Evolutionary conservation across 2,329 filamentous ascomycete species (phyloP).

Genomic region (Uncinocarpus reesii): DNA sequence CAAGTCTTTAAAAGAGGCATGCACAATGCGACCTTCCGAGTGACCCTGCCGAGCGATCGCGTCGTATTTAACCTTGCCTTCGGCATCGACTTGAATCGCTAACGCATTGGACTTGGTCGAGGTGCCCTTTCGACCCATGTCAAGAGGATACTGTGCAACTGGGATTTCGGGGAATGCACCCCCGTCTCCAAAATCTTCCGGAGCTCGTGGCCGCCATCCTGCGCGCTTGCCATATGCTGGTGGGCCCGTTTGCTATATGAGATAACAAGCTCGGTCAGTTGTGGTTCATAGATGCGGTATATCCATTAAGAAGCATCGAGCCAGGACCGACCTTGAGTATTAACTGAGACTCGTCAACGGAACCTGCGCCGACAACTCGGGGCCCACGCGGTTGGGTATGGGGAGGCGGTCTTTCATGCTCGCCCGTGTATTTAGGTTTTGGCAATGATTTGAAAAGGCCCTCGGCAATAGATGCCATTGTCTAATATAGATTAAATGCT

Average conservation of each 20-base stretch:
- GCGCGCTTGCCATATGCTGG: slow-evolving; percentile 77
- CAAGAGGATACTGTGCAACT: slow-evolving; percentile 87
- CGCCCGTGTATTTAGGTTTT: slow-evolving; percentile 81
- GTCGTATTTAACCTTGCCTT: slow-evolving; percentile 93
- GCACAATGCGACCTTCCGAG: slow-evolving; percentile 69
- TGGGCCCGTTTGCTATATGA: slow-evolving; percentile 58
- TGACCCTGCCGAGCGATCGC: slow-evolving; percentile 88
- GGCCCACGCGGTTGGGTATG: slow-evolving; percentile 68
- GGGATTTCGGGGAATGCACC: slow-evolving; percentile 91
- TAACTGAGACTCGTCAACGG: slow-evolving; percentile 76
- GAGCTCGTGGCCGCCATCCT: slow-evolving; percentile 79
- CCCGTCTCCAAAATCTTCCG: slow-evolving; percentile 91
- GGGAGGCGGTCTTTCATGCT: slow-evolving; percentile 68
- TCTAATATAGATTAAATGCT: no score
- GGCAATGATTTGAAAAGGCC: slow-evolving; percentile 72
- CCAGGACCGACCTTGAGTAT: slow-evolving; percentile 54
- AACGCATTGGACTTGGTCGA: slow-evolving; percentile 70
- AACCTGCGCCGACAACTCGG: slow-evolving; percentile 66
- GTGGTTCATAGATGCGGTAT: not conserved
- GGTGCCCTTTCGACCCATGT: slow-evolving; percentile 75
- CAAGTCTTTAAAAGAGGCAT: slow-evolving; percentile 92
- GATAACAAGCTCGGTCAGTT: not conserved
- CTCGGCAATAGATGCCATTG: slow-evolving; percentile 46
- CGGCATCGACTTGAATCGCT: slow-evolving; percentile 78
- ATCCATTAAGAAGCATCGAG: not conserved